These are phyloP conservation scores for Komagataella pseudopastoris DNA, from an alignment of 805 yeast species.

Conservation along the genomic window DNA sequence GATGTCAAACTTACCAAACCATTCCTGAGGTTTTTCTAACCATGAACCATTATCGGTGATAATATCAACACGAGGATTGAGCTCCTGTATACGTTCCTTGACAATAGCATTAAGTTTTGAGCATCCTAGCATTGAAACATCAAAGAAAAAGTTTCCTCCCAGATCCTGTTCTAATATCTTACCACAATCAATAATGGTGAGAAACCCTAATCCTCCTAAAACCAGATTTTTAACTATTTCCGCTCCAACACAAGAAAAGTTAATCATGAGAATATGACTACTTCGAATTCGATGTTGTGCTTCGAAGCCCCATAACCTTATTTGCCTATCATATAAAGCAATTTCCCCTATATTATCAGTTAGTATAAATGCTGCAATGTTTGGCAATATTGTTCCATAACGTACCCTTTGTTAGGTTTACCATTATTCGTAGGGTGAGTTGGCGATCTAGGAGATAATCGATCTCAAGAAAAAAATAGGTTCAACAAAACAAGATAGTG, in stretches of 20 bases:
- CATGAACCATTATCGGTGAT: slow-evolving; percentile 23
- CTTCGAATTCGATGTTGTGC: slow-evolving; percentile 72
- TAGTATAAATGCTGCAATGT: slow-evolving; percentile 1
- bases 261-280: slow-evolving; percentile 57
- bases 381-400: not conserved
- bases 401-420: not conserved
- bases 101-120: slow-evolving; percentile 38
- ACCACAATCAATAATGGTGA: slow-evolving; percentile 55
- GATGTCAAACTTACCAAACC: slow-evolving; percentile 46
- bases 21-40: slow-evolving; percentile 15
- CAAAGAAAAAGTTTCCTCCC: slow-evolving; percentile 63
- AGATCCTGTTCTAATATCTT: slow-evolving; percentile 46
- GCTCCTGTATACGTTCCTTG: slow-evolving; percentile 41
- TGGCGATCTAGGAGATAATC: too few species aligned
- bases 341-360: slow-evolving; percentile 49
- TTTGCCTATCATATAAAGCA: slow-evolving; percentile 89
- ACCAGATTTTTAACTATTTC: slow-evolving; percentile 79
- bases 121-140: slow-evolving; percentile 39
- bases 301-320: slow-evolving; percentile 90
- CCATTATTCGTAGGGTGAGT: not conserved
- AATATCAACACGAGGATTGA: slow-evolving; percentile 70
- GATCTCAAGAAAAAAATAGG: too few species aligned
- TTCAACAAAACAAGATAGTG: too few species aligned
- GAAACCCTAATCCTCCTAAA: slow-evolving; percentile 74
- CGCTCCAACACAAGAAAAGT: slow-evolving; percentile 64